Conservation (phyloP, 352 stramenopile genomes). For the Globisporangium okanoganense region DNA sequence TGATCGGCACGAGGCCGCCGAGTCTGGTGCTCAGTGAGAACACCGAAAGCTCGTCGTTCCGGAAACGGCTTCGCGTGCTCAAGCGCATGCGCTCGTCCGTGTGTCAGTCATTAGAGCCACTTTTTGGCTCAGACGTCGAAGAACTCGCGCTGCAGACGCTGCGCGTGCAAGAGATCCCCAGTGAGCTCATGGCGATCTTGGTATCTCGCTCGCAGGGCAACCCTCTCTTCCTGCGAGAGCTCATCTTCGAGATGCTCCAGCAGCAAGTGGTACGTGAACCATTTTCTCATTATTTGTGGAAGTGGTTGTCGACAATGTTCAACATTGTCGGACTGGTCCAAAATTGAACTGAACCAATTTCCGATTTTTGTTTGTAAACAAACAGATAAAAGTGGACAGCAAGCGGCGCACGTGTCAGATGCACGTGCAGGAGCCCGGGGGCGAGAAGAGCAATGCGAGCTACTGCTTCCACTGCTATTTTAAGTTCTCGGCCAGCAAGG, state of each 20-base stretch:
- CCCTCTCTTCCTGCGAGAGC: conserved; percentile 77
- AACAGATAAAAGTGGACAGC: conserved; percentile 57
- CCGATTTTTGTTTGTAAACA: not conserved
- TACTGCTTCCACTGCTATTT: conserved; percentile 79
- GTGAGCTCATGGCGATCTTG: conserved; percentile 59
- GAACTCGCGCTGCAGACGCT: conserved; percentile 62
- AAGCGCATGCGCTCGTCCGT: conserved; percentile 61
- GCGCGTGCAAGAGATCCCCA: conserved; percentile 51
- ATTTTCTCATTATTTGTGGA: not conserved
- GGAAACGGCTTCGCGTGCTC: conserved; percentile 68
- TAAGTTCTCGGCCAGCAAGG: conserved; percentile 47
- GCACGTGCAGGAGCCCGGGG: conserved; percentile 77
- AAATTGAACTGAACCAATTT: not conserved
- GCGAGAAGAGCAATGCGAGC: conserved; percentile 60
- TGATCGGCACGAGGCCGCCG: conserved; percentile 67
- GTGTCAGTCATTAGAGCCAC: conserved; percentile 42
- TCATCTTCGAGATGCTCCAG: conserved; percentile 79
- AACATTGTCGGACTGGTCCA: not conserved
- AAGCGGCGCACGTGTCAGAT: conserved; percentile 56
- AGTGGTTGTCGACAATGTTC: not conserved
- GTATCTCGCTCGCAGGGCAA: conserved; percentile 78
- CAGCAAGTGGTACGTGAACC: conserved; percentile 55
- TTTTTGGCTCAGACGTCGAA: conserved; percentile 54
- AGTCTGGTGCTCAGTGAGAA: conserved; percentile 61
- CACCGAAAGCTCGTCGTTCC: conserved; percentile 72